Evolutionary conservation across 208 protist species (phyloP), one percentile per base, ranked within the genome.

Genomic region (Crithidia sp.): DNA sequence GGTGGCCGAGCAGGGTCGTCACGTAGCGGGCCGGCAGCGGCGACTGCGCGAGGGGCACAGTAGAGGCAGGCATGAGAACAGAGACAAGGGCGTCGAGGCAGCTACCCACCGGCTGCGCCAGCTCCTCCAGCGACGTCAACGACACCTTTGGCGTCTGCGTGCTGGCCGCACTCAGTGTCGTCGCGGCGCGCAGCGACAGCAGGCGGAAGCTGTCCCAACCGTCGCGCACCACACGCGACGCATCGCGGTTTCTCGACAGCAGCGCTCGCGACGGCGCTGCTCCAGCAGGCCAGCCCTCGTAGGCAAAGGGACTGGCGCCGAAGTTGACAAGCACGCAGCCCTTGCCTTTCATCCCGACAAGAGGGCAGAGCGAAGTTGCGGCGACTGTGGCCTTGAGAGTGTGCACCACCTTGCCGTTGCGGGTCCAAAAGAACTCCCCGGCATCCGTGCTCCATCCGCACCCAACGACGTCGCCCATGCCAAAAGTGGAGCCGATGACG

Each of bases 311-410:
- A 2, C 87, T 76, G 5, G 77, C 58, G 49, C 94, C 94, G 74
- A 97, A 96, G 80, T 97, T 97, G 19, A 95, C 84, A 44, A 82
- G 82, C 13, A 95, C 72, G 43, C 86, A 77, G 14, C 82, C 89
- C n/a, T 76, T 86, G 17, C 92, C 94, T 44, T 88, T 88, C 37
- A 96, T 72, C 13, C 92, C 92, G 50, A 96, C 83, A 9, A 96
- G 73, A 17, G 94, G 94, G 67, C 82, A 67, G 19, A 94, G 73
- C 37, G 77, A 28, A 13, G 61, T 60, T 56, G 67, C 45, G 8
- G 69, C n/a, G 14, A 68, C 67, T 2, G 83, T 52, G 9, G 76
- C 61, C 47, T 69, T 77, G 37, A 85, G 71, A 14, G 64, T 58
- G 37, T 87, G 74, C 41, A 96, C 74, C 37, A 86, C 44, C 28